phyloP scores from a whole-genome alignment of 2,329 filamentous ascomycete genomes.

The Aspergillus bombycis region DNA sequence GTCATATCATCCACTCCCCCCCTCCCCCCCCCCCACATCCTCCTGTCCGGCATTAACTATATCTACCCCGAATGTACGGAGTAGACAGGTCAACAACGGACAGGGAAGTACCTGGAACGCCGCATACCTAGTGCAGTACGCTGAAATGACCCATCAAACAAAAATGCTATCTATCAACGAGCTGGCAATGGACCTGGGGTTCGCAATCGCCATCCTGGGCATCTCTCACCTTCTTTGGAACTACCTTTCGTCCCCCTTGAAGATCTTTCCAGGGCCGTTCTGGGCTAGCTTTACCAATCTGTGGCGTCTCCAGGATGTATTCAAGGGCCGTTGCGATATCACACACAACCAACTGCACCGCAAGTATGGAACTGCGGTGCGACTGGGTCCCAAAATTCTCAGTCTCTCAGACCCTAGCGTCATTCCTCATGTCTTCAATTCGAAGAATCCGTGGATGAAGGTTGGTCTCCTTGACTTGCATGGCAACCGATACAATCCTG shows the following conservation, averaged over 20 bases:
- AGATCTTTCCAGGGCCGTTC: constrained; percentile 12
- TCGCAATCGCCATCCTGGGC: background rate
- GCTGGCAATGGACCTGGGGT: background rate
- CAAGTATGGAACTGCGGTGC: constrained; percentile 72
- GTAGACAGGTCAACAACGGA: background rate
- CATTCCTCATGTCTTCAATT: constrained; percentile 74
- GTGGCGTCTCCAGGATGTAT: constrained; percentile 15
- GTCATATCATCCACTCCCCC: background rate
- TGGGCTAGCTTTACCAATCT: constrained; percentile 13
- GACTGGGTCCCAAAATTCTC: constrained; percentile 72
- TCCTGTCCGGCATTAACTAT: background rate
- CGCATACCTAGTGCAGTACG: background rate
- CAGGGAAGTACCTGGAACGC: background rate
- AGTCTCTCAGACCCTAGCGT: constrained; percentile 74
- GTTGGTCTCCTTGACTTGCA: constrained; percentile 10
- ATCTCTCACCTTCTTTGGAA: background rate
- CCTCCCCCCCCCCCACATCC: background rate
- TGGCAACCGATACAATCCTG: background rate
- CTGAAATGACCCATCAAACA: background rate
- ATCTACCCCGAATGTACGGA: background rate
- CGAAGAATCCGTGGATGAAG: constrained; percentile 62
- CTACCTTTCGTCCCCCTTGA: constrained; percentile 10
- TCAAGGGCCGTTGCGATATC: constrained; percentile 9
- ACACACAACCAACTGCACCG: constrained; percentile 58
- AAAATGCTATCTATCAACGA: background rate